A percentile compares a stretch with the other conserved stretches of the same genome.
Conservation (phyloP, 192 early-diverging fungal genomes). For the Podochytrium sp. region DNA sequence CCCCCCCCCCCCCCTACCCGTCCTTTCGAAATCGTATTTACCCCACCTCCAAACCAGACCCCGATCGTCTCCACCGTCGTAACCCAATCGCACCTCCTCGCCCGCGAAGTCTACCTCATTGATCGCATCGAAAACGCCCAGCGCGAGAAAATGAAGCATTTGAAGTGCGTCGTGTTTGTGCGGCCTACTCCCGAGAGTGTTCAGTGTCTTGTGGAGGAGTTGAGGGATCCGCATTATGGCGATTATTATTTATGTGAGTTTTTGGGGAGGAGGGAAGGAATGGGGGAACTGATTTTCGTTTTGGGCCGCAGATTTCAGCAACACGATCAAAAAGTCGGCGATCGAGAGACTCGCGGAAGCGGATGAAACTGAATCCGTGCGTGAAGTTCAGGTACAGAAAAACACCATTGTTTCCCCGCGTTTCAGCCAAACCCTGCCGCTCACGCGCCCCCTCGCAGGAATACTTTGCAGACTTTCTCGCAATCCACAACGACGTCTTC, state of each 20-base stretch:
- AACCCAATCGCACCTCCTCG: constrained; percentile 90
- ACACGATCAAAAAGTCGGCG: constrained; percentile 87
- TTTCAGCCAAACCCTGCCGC: background rate
- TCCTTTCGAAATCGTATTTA: too few species aligned
- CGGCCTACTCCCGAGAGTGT: constrained; percentile 85
- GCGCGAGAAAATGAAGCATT: constrained; percentile 90
- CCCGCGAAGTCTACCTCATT: constrained; percentile 92
- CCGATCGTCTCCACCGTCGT: constrained; percentile 91
- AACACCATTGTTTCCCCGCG: background rate
- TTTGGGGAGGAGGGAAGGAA: too few species aligned
- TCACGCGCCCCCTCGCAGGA: too few species aligned
- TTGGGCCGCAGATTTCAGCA: constrained; percentile 78
- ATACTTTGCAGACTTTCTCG: constrained; percentile 91
- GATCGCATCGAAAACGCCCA: constrained; percentile 87
- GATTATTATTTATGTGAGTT: constrained; percentile 92
- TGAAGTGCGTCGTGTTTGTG: constrained; percentile 93
- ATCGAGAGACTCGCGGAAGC: constrained; percentile 94
- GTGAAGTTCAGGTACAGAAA: constrained; percentile 82
- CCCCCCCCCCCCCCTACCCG: background rate
- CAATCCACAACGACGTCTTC: constrained; percentile 81
- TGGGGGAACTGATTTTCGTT: too few species aligned
- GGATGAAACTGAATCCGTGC: constrained; percentile 91
- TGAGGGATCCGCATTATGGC: constrained; percentile 89
- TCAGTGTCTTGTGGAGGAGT: constrained; percentile 86
- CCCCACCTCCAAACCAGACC: constrained; percentile 67